These are phyloP conservation scores for Choanephora cucurbitarum DNA, from an alignment of 371 early-diverging fungal species.

Conservation along the genomic window DNA sequence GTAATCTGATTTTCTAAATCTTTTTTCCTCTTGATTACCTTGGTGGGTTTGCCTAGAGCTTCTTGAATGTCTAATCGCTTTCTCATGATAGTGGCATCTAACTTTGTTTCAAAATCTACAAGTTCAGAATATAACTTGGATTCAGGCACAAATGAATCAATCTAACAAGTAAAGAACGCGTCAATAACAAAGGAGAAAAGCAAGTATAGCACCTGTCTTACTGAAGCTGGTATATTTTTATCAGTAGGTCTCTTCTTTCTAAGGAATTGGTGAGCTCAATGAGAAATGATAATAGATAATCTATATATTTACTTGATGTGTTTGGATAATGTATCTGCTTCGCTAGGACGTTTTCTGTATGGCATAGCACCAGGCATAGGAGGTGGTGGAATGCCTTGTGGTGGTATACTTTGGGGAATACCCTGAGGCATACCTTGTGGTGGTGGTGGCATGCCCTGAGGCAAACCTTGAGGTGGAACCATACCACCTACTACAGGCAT, in stretches of 20 bases:
- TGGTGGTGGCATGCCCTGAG: background rate
- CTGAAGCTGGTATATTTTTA: slow-evolving; percentile 59
- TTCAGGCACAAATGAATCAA: slow-evolving; percentile 92
- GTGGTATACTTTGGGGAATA: background rate
- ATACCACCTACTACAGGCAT: slow-evolving; percentile 28
- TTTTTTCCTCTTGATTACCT: too few species aligned
- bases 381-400: slow-evolving; percentile 4
- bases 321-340: slow-evolving; percentile 39
- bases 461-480: slow-evolving; percentile 2
- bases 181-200: background rate
- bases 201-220: too few species aligned
- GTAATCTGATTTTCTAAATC: too few species aligned
- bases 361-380: slow-evolving; percentile 19
- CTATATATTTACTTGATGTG: slow-evolving; percentile 48
- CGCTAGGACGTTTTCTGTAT: slow-evolving; percentile 42
- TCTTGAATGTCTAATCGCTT: slow-evolving; percentile 92
- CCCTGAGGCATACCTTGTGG: slow-evolving; percentile 19
- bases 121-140: slow-evolving; percentile 85
- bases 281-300: too few species aligned
- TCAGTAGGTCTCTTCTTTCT: slow-evolving; percentile 67
- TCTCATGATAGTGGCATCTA: slow-evolving; percentile 88
- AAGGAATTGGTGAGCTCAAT: too few species aligned
- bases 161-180: slow-evolving; percentile 47
- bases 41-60: slow-evolving; percentile 71
- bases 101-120: slow-evolving; percentile 80